Conservation (phyloP, 352 stramenopile genomes). For the Phytopythium montanum region DNA sequence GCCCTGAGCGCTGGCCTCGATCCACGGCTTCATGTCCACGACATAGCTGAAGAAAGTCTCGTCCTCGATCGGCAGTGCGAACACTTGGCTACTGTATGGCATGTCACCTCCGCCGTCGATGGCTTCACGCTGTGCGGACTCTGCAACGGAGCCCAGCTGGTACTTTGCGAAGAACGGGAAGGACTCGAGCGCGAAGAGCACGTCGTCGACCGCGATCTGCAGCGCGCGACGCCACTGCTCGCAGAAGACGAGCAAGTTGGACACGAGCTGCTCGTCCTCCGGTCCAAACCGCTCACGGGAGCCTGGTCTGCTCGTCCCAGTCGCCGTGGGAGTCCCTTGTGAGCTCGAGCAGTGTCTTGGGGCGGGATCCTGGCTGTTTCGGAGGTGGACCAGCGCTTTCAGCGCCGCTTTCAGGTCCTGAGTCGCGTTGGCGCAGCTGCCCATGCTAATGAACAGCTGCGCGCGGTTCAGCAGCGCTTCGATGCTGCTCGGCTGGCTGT, state of each 20-base stretch:
- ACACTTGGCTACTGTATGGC: neutral
- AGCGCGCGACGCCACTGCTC: constrained; percentile 41
- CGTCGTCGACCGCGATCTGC: constrained; percentile 47
- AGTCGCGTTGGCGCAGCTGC: constrained; percentile 36
- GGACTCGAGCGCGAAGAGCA: constrained; percentile 40
- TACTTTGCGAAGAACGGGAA: constrained; percentile 32
- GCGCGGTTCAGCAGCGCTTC: constrained; percentile 48
- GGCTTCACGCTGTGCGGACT: constrained; percentile 15
- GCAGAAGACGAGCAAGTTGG: constrained; percentile 37
- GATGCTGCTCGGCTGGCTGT: constrained; percentile 13
- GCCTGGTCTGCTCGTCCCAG: neutral
- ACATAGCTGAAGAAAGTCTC: constrained; percentile 36
- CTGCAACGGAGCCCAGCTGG: constrained; percentile 25
- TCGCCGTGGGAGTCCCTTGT: neutral
- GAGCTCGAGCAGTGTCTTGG: neutral
- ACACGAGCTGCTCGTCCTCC: constrained; percentile 22
- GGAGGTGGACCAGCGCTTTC: constrained; percentile 3
- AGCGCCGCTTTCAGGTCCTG: constrained; percentile 28
- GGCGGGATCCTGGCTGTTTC: constrained; percentile 2
- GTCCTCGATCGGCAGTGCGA: constrained; percentile 32
- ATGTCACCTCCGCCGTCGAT: neutral
- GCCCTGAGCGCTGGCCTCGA: neutral
- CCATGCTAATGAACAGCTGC: constrained; percentile 49
- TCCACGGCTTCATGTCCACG: constrained; percentile 10
- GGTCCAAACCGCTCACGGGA: constrained; percentile 7